A percentile compares a stretch with the other conserved stretches of the same genome.
Conservation (phyloP, 805 yeast genomes). For the Tetrapisispora namnaoensis region DNA sequence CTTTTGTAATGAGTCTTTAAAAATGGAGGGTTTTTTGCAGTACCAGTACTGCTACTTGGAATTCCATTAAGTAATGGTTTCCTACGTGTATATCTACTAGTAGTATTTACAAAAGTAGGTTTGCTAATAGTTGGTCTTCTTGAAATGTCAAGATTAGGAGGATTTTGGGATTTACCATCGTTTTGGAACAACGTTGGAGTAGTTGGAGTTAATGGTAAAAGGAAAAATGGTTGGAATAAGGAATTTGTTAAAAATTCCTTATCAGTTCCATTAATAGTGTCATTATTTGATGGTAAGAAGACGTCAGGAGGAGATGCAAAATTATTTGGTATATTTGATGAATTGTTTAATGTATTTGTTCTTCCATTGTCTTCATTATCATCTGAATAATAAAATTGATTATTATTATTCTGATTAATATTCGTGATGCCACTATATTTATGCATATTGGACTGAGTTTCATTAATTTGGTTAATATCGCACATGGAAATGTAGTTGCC, state of each 20-base stretch:
- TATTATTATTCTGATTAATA: not conserved
- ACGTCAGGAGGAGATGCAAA: constrained; percentile 12
- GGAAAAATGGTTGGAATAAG: constrained; percentile 10
- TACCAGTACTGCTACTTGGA: not conserved
- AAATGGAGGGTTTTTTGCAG: constrained; percentile 2
- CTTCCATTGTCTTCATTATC: constrained; percentile 1
- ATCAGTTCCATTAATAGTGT: not conserved
- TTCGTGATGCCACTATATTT: constrained; percentile 3
- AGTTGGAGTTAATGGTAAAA: constrained; percentile 19
- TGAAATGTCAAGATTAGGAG: not conserved
- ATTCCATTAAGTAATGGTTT: not conserved
- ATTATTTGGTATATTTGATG: constrained; percentile 15
- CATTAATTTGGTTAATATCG: not conserved
- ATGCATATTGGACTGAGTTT: not conserved
- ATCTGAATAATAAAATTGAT: constrained; percentile 3
- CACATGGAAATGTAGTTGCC: not conserved
- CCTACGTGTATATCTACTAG: constrained; percentile 3
- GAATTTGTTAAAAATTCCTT: not conserved
- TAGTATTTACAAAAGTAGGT: constrained; percentile 2
- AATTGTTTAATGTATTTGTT: constrained; percentile 5
- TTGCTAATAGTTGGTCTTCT: constrained; percentile 1
- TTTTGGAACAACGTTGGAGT: constrained; percentile 11
- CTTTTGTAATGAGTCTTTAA: constrained; percentile 17
- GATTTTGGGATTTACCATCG: not conserved
- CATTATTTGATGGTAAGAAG: not conserved